Conservation (phyloP, 2,329 filamentous ascomycete species). For the Seiridium cupressi region DNA sequence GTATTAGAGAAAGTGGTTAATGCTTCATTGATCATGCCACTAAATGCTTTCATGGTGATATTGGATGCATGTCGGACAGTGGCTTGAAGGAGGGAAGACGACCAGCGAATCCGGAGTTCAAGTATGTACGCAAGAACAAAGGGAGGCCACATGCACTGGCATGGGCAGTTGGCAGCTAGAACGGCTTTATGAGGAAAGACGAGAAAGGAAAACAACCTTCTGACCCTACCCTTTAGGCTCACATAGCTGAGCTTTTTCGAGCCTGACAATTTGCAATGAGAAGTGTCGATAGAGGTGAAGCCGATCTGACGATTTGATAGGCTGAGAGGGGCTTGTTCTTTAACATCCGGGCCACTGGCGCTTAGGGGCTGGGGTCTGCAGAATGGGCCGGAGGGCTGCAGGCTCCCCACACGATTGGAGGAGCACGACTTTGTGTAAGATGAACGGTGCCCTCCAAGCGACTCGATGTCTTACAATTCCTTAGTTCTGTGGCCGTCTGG, state of each 20-base stretch:
- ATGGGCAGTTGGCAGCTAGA: slow-evolving; percentile 22
- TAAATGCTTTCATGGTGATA: slow-evolving; percentile 39
- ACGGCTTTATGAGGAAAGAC: slow-evolving; percentile 22
- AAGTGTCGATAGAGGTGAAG: slow-evolving; percentile 31
- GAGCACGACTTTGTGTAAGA: slow-evolving; percentile 40
- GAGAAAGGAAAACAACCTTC: slow-evolving; percentile 20
- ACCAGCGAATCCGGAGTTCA: slow-evolving; percentile 23
- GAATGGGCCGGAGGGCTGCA: slow-evolving; percentile 40
- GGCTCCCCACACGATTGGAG: slow-evolving; percentile 39
- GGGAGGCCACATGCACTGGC: slow-evolving; percentile 13
- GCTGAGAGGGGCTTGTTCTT: slow-evolving; percentile 29
- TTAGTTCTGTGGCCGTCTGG: slow-evolving; percentile 32
- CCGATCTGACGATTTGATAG: slow-evolving; percentile 38
- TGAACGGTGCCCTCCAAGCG: slow-evolving; percentile 36
- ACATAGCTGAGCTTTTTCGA: slow-evolving; percentile 27
- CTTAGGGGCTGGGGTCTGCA: slow-evolving; percentile 41
- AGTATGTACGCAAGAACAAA: slow-evolving; percentile 14
- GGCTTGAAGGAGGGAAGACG: slow-evolving; percentile 17
- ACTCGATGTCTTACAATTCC: slow-evolving; percentile 49
- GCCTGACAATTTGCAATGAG: slow-evolving; percentile 25
- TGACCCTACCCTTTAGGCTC: slow-evolving; percentile 26
- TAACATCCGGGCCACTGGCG: slow-evolving; percentile 41
- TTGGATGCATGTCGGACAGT: slow-evolving; percentile 25
- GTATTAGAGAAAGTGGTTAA: slow-evolving; percentile 47
- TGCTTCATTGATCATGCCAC: slow-evolving; percentile 39